These are phyloP conservation scores for Aphanomyces astaci DNA, from an alignment of 352 stramenopile species.

Conservation along the genomic window DNA sequence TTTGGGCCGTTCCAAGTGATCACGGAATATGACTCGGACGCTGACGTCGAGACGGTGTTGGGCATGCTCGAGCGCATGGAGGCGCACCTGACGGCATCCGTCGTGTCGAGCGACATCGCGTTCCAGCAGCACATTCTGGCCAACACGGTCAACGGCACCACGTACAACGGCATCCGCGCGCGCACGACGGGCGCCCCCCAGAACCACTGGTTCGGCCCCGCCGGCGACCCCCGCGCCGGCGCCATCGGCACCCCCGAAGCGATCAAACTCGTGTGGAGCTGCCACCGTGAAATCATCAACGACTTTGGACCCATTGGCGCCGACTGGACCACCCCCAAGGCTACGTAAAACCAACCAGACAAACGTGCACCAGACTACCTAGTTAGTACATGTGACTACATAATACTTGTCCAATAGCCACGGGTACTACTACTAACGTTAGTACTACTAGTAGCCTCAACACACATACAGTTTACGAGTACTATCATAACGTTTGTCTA, in stretches of 20 bases:
- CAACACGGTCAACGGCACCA: conserved; percentile 99
- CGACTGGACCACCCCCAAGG: conserved; percentile 75
- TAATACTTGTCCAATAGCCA: no score
- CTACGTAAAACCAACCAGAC: conserved; percentile 43
- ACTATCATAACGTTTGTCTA: no score
- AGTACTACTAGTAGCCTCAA: no score
- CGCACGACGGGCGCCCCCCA: conserved; percentile 92
- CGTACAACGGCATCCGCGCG: conserved; percentile 94
- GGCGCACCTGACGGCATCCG: conserved; percentile 95
- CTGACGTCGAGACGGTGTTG: conserved; percentile 85
- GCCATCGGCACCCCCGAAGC: conserved; percentile 97
- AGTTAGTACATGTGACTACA: no score
- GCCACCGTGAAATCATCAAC: conserved; percentile 96
- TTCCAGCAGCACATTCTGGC: conserved; percentile 93
- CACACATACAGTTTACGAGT: no score
- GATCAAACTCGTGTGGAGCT: conserved; percentile 98
- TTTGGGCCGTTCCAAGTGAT: conserved; percentile 99
- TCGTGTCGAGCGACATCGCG: conserved; percentile 94
- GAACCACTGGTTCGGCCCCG: conserved; percentile 96
- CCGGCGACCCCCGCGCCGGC: conserved; percentile 92
- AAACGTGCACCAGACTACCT: no score
- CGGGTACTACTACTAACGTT: no score
- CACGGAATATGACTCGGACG: conserved; percentile 88
- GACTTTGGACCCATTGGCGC: conserved; percentile 72
- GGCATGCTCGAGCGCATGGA: conserved; percentile 93